Conservation (phyloP, 1,139 yeast species). For the Pichia inconspicua region DNA sequence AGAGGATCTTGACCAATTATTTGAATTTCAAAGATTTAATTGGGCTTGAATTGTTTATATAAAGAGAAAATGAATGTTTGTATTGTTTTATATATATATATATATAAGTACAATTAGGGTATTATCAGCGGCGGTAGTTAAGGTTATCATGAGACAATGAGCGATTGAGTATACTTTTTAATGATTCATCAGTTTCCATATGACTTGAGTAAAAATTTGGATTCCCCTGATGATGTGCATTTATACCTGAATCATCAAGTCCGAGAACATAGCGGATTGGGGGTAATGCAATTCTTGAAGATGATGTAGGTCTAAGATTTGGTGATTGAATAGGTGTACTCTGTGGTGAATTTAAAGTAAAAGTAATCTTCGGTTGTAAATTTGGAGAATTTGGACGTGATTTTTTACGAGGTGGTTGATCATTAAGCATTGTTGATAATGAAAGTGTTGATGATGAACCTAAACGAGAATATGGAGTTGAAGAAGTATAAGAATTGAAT, state of each 20-base stretch:
- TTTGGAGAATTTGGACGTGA: slow-evolving; percentile 78
- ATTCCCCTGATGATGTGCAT: slow-evolving; percentile 17
- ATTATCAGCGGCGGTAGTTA: slow-evolving; percentile 2
- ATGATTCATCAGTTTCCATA: slow-evolving; percentile 22
- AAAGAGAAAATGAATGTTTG: background rate
- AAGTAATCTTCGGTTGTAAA: slow-evolving; percentile 15
- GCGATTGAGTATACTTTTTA: slow-evolving; percentile 22
- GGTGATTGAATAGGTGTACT: slow-evolving; percentile 31
- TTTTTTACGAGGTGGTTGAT: slow-evolving; percentile 33
- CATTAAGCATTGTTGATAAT: slow-evolving; percentile 20
- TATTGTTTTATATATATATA: no score
- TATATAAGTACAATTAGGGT: background rate
- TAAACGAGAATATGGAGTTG: slow-evolving; percentile 3
- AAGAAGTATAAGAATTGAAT: slow-evolving; percentile 3
- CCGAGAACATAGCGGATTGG: slow-evolving; percentile 24
- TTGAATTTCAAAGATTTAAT: slow-evolving; percentile 8
- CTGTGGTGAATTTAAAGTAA: slow-evolving; percentile 27
- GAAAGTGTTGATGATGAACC: slow-evolving; percentile 18
- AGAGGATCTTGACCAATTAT: slow-evolving; percentile 6
- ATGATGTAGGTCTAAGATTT: slow-evolving; percentile 21
- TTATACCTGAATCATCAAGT: slow-evolving; percentile 4
- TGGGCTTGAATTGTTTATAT: background rate
- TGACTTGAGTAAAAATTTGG: slow-evolving; percentile 9
- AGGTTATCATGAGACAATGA: slow-evolving; percentile 23
- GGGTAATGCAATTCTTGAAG: slow-evolving; percentile 4